Conservation (phyloP, 2,329 filamentous ascomycete genomes). For the Colletotrichum australisinense region DNA sequence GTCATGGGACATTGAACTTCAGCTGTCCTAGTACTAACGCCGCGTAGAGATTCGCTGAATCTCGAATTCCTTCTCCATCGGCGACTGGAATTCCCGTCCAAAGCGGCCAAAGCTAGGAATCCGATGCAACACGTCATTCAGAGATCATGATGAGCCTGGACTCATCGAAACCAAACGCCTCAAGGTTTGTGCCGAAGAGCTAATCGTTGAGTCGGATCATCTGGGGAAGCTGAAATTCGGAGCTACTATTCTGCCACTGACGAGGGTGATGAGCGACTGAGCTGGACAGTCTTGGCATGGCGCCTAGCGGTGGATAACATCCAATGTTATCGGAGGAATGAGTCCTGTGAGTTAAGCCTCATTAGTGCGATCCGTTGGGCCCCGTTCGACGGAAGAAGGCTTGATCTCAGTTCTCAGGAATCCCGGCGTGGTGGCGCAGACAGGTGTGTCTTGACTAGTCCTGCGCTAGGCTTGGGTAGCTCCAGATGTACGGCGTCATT, state of each 20-base stretch:
- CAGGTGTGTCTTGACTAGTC: background rate
- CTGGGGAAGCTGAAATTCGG: background rate
- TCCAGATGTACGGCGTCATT: slow-evolving; percentile 7
- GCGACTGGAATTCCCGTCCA: background rate
- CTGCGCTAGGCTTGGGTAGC: background rate
- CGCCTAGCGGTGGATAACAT: background rate
- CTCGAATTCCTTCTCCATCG: background rate
- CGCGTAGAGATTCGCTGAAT: background rate
- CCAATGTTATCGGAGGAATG: background rate
- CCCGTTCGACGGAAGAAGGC: background rate
- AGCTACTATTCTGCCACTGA: slow-evolving; percentile 26
- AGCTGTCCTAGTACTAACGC: background rate
- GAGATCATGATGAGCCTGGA: background rate
- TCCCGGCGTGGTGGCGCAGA: background rate
- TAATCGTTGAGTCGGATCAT: background rate
- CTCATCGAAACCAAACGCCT: background rate
- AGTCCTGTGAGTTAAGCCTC: background rate
- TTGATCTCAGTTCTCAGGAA: background rate
- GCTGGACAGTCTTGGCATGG: slow-evolving; percentile 24
- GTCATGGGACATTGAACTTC: background rate
- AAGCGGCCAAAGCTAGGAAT: background rate
- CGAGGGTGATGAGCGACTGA: slow-evolving; percentile 6
- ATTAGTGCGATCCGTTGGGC: background rate
- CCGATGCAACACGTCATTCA: slow-evolving; percentile 24
- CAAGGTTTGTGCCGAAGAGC: background rate